phyloP scores from a whole-genome alignment of 192 early-diverging fungal species.

The Backusella tarrabulga region DNA sequence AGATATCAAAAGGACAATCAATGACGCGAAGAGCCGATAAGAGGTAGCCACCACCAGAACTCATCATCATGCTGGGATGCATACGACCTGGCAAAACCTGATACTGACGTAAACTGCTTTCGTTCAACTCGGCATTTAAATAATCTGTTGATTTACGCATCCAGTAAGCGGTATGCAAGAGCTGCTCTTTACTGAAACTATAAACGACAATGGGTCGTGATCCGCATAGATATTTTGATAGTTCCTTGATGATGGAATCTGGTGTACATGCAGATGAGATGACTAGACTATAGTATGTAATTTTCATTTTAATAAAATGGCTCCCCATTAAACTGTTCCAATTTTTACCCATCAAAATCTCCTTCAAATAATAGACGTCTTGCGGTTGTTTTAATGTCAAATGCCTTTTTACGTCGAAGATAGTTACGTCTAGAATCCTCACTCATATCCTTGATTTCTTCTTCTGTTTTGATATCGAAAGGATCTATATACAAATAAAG shows the following conservation, averaged over 20 bases:
- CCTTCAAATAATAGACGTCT: slow-evolving; percentile 54
- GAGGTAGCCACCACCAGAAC: slow-evolving; percentile 69
- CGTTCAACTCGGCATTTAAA: slow-evolving; percentile 83
- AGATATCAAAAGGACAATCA: slow-evolving; percentile 30
- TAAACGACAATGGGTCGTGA: slow-evolving; percentile 88
- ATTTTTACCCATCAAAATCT: slow-evolving; percentile 64
- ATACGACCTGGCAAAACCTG: slow-evolving; percentile 80
- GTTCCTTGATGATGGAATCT: slow-evolving; percentile 66
- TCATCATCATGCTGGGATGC: slow-evolving; percentile 78
- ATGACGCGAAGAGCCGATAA: slow-evolving; percentile 62
- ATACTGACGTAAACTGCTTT: slow-evolving; percentile 90
- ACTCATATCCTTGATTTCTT: slow-evolving; percentile 8
- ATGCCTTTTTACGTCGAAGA: slow-evolving; percentile 52
- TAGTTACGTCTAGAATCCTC: slow-evolving; percentile 46
- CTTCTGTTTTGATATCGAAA: slow-evolving; percentile 9
- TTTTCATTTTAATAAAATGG: neutral
- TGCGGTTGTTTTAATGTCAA: slow-evolving; percentile 46
- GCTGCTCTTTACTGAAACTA: slow-evolving; percentile 62
- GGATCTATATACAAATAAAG: neutral
- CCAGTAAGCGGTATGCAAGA: slow-evolving; percentile 60
- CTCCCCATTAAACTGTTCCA: neutral
- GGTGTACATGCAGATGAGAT: slow-evolving; percentile 79
- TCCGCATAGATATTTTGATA: slow-evolving; percentile 75
- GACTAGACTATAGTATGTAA: slow-evolving; percentile 55
- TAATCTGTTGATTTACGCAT: slow-evolving; percentile 69